A percentile compares a stretch with the other conserved stretches of the same genome.
Evolutionary conservation across 202 grass and related monocot species (phyloP).

Genomic region (Panicum hallii): DNA sequence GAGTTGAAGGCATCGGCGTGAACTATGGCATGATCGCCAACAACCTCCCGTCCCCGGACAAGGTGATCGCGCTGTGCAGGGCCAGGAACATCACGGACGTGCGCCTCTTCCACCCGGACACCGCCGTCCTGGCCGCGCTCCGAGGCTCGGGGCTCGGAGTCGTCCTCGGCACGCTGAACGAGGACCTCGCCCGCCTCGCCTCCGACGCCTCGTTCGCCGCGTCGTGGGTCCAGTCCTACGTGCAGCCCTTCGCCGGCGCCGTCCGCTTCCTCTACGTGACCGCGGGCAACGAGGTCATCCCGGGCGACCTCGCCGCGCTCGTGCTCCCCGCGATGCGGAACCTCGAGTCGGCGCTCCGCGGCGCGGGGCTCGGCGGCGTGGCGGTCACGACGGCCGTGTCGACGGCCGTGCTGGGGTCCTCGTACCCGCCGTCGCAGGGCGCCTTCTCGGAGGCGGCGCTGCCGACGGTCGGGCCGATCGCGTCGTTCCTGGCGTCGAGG

Average conservation of each 20-base stretch:
- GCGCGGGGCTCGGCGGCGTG: constrained; percentile 52
- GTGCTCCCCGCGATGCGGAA: constrained; percentile 82
- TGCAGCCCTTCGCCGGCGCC: constrained; percentile 64
- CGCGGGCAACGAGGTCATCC: constrained; percentile 92
- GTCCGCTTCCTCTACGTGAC: constrained; percentile 78
- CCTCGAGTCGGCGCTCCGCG: constrained; percentile 63
- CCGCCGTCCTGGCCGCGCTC: constrained; percentile 63
- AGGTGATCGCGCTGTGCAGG: constrained; percentile 75
- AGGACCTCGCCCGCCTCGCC: constrained; percentile 68
- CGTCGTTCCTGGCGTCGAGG: constrained; percentile 56
- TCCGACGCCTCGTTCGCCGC: constrained; percentile 59
- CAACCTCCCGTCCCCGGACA: constrained; percentile 80
- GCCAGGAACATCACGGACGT: constrained; percentile 61
- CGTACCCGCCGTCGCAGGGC: constrained; percentile 87
- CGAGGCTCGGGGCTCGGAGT: constrained; percentile 65
- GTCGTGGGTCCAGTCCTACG: constrained; percentile 74
- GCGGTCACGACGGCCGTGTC: constrained; percentile 80
- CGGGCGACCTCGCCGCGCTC: constrained; percentile 50
- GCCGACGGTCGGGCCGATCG: constrained; percentile 53
- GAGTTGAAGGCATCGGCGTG: constrained; percentile 70
- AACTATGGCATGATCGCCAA: constrained; percentile 80
- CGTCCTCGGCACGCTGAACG: constrained; percentile 82
- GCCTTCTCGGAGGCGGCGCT: constrained; percentile 68
- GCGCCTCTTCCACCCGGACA: constrained; percentile 80
- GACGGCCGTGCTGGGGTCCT: constrained; percentile 66